These are phyloP conservation scores for Cordyceps farinosa DNA, from an alignment of 2,329 filamentous ascomycete species.

Conservation along the genomic window DNA sequence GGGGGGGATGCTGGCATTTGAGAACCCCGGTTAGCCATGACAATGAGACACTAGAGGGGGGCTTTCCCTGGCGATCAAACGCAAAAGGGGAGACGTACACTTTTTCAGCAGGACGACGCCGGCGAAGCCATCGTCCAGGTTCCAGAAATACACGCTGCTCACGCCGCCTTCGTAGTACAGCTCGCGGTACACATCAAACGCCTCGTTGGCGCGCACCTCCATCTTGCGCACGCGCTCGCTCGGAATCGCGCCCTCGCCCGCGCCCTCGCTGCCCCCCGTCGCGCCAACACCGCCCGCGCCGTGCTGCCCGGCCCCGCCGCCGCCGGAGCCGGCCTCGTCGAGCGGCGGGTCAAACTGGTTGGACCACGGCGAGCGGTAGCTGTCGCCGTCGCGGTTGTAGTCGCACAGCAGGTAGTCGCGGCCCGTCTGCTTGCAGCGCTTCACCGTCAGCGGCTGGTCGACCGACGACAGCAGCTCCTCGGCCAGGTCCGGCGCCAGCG, in stretches of 20 bases:
- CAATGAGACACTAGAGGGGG: not conserved
- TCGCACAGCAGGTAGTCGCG: slow-evolving; percentile 98
- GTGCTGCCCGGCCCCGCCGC: slow-evolving; percentile 28
- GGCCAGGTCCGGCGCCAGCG: slow-evolving; percentile 83
- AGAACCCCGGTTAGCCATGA: not conserved
- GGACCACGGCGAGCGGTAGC: slow-evolving; percentile 97
- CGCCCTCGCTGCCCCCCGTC: slow-evolving; percentile 53
- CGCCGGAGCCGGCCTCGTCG: slow-evolving; percentile 54
- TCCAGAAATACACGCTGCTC: slow-evolving; percentile 97
- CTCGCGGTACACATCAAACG: slow-evolving; percentile 94
- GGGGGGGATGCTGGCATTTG: slow-evolving; percentile 57
- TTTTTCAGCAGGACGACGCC: slow-evolving; percentile 96
- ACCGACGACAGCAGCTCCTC: slow-evolving; percentile 98
- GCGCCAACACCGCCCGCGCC: slow-evolving; percentile 47
- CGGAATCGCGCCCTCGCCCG: slow-evolving; percentile 77
- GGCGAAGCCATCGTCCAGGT: slow-evolving; percentile 94
- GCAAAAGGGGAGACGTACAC: slow-evolving; percentile 47
- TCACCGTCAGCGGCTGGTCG: slow-evolving; percentile 86
- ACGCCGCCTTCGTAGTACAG: slow-evolving; percentile 96
- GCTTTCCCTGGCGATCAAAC: no score
- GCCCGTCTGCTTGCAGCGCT: slow-evolving; percentile 81
- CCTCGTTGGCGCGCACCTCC: slow-evolving; percentile 91
- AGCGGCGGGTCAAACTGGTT: slow-evolving; percentile 96
- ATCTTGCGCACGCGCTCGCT: slow-evolving; percentile 89
- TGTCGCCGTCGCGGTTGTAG: slow-evolving; percentile 98